Conservation (phyloP, 805 yeast species). For the Yarrowia alimentaria region DNA sequence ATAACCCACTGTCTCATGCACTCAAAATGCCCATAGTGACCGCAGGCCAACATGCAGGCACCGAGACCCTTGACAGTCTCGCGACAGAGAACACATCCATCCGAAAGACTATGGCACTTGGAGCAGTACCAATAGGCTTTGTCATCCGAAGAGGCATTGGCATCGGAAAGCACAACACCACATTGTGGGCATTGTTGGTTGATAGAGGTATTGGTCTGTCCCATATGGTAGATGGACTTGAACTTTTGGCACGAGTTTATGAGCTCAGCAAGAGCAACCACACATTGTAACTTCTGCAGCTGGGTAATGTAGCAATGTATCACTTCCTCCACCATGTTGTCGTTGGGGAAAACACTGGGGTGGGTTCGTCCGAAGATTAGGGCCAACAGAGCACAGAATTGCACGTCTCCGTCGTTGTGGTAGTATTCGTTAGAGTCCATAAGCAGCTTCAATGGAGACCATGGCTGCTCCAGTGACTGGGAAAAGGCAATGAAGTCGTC, state of each 20-base stretch:
- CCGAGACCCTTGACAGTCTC: conserved; percentile 73
- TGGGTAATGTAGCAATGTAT: conserved; percentile 15
- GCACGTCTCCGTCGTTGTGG: conserved; percentile 59
- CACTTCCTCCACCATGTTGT: conserved; percentile 40
- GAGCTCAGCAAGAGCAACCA: conserved; percentile 19
- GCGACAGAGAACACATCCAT: conserved; percentile 74
- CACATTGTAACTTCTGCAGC: conserved; percentile 18
- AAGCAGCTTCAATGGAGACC: conserved; percentile 55
- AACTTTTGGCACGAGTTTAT: conserved; percentile 6
- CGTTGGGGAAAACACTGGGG: conserved; percentile 38
- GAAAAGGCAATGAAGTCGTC: conserved; percentile 19
- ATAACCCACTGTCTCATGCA: conserved; percentile 79
- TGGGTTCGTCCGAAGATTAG: conserved; percentile 51
- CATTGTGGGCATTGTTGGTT: conserved; percentile 11
- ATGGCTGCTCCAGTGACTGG: conserved; percentile 45
- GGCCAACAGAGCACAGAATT: conserved; percentile 57
- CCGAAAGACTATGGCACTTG: conserved; percentile 57
- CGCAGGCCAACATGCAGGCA: conserved; percentile 64
- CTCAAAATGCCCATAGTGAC: conserved; percentile 81
- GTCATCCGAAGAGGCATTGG: not conserved
- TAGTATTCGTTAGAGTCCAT: conserved; percentile 55
- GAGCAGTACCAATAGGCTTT: conserved; percentile 74
- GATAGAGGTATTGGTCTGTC: conserved; percentile 19
- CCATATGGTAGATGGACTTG: conserved; percentile 22
- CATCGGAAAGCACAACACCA: conserved; percentile 4